Conservation (phyloP, 768 basidiomycete genomes). For the Mycena epipterygia region DNA sequence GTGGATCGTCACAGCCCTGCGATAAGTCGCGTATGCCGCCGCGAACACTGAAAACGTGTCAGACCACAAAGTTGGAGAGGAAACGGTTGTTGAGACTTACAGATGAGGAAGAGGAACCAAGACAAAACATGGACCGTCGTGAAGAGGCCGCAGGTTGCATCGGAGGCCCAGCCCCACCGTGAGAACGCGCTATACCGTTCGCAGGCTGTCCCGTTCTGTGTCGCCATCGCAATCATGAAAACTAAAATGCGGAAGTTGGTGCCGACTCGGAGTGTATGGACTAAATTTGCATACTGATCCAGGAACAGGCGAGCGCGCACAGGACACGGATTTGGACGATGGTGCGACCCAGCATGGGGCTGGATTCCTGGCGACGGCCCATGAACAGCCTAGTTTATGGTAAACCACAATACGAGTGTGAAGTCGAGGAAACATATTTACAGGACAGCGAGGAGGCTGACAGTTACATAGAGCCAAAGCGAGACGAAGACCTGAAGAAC, state of each 20-base stretch:
- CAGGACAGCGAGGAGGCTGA: not conserved
- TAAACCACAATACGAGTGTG: not conserved
- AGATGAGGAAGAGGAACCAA: conserved; percentile 20
- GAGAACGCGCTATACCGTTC: no score
- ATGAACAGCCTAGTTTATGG: not conserved
- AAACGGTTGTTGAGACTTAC: not conserved
- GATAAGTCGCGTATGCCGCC: conserved; percentile 24
- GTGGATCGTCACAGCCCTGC: conserved; percentile 17
- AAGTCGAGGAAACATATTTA: not conserved
- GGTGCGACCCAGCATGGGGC: conserved; percentile 18
- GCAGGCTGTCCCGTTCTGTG: not conserved
- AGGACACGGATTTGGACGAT: conserved; percentile 11
- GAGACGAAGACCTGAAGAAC: conserved; percentile 1
- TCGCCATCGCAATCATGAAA: conserved; percentile 1
- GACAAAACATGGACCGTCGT: conserved; percentile 11
- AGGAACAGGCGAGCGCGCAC: conserved; percentile 11
- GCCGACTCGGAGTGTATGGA: not conserved
- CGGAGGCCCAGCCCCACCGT: not conserved
- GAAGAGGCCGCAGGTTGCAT: conserved; percentile 3
- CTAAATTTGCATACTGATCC: conserved; percentile 10
- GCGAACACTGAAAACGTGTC: conserved; percentile 14
- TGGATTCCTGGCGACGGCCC: not conserved
- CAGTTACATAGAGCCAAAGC: conserved; percentile 17
- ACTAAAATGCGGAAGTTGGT: not conserved
- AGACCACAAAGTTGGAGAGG: not conserved